Evolutionary conservation across 805 yeast species (phyloP).

Genomic region (Naumovozyma castellii): DNA sequence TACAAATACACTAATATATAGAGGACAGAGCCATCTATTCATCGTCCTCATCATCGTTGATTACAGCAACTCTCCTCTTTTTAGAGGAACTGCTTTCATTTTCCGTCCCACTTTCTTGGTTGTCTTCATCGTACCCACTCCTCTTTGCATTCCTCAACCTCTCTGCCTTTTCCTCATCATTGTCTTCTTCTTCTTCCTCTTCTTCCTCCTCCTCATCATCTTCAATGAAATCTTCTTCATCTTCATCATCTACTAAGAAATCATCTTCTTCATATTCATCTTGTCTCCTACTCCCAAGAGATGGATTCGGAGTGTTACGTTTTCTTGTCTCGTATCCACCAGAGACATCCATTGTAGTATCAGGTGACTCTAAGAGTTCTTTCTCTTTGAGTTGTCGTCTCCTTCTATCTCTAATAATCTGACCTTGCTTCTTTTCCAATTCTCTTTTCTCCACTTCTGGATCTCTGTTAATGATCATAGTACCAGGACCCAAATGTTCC

Average conservation of each 20-base stretch:
- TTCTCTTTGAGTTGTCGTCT: slow-evolving; percentile 48
- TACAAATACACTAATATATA: too few species aligned
- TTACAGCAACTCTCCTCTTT: slow-evolving; percentile 25
- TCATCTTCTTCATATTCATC: slow-evolving; percentile 30
- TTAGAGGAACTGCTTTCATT: slow-evolving; percentile 26
- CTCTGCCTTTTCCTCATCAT: slow-evolving; percentile 49
- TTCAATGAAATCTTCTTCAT: slow-evolving; percentile 21
- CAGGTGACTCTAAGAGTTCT: slow-evolving; percentile 41
- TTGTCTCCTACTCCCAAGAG: slow-evolving; percentile 10
- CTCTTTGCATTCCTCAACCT: slow-evolving; percentile 46
- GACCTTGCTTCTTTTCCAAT: slow-evolving; percentile 58
- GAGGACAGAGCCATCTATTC: slow-evolving; percentile 28
- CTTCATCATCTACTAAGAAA: slow-evolving; percentile 30
- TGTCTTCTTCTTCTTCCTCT: slow-evolving; percentile 33
- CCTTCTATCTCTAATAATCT: slow-evolving; percentile 56
- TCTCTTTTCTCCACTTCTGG: slow-evolving; percentile 60
- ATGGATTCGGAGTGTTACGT: slow-evolving; percentile 4
- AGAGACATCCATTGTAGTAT: slow-evolving; percentile 24
- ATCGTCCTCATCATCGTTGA: slow-evolving; percentile 34
- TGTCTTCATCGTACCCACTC: slow-evolving; percentile 44
- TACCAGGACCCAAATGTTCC: slow-evolving; percentile 31
- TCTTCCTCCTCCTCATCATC: slow-evolving; percentile 25
- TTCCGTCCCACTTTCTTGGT: slow-evolving; percentile 20
- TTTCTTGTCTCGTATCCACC: too few species aligned
- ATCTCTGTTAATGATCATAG: slow-evolving; percentile 41